Base-by-base conservation (phyloP, 495 filamentous ascomycete species). In the Neurospora sp. region DNA sequence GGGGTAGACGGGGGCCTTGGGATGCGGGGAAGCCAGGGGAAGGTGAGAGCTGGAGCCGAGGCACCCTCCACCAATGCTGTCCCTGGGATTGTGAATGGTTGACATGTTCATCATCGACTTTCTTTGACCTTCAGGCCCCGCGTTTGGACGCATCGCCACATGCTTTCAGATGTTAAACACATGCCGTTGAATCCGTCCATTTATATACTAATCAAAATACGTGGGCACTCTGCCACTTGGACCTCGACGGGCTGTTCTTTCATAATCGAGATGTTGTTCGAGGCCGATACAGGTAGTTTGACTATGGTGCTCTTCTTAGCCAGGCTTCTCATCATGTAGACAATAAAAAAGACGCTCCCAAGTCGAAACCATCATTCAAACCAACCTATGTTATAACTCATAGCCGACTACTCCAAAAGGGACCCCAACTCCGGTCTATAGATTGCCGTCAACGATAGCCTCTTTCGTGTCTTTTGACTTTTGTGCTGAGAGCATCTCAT, bases 1-100 rank as follows among this genome's bases (percentile, higher is more conserved):
- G 44, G 72, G 72, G 72, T 39, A 72, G 8, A 44, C 38, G 59
- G 71, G 59, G 48, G 46, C 27, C 20, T 61, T 69, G 69, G 61
- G 69, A 73, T 73, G 72, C 72, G 72, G 72, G 72, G 72, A 73
- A 73, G 69, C 27, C 40, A 66, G 70, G 70, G 70, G 40, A 20
- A 20, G 16, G 10, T 6, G 27, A 46, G 40, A 39, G 38, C 38
- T 0, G 20, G 9, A 70, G 68, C 72, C 72, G 46, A 68, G 69
- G 72, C 72, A 42, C 53, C 61, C 71, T 48, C 44, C n/a, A 48
- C 46, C 46, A 22, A 53, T 53, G n/a, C n/a, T 22, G n/a, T 1
- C 9, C 10, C 20, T 3, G 22, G n/a, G 46, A 53, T 53, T 53
- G 20, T 53, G 20, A 53, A 53, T 20, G 46, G 46, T 53, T 53